Evolutionary conservation across 2,329 filamentous ascomycete species (phyloP).

Genomic region (Balansia obtecta): DNA sequence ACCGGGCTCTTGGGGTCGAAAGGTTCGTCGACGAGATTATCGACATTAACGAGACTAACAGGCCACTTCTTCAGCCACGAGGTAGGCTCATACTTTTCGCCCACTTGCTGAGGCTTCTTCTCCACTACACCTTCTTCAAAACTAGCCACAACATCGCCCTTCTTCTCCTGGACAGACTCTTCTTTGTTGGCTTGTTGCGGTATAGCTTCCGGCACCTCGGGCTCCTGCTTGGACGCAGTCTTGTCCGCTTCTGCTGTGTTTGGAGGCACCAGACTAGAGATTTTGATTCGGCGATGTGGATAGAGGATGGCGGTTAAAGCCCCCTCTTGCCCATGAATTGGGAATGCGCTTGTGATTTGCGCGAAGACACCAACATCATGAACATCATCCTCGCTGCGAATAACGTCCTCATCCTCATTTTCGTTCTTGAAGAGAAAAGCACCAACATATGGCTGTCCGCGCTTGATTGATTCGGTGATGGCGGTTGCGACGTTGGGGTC

Average conservation of each 20-base stretch:
- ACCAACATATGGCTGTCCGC: constrained; percentile 92
- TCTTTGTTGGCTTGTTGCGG: constrained; percentile 36
- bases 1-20: constrained; percentile 83
- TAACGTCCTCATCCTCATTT: constrained; percentile 83
- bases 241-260: constrained; percentile 38
- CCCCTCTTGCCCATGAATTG: constrained; percentile 72
- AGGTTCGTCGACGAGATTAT: constrained; percentile 80
- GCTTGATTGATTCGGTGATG: constrained; percentile 92
- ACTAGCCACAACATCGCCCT: constrained; percentile 90
- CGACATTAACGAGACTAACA: constrained; percentile 89
- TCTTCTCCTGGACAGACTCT: constrained; percentile 49
- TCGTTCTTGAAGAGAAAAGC: constrained; percentile 97
- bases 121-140: constrained; percentile 76
- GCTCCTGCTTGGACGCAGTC: constrained; percentile 34
- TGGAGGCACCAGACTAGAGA: constrained; percentile 72
- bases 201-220: constrained; percentile 44
- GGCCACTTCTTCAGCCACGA: constrained; percentile 84
- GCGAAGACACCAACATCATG: constrained; percentile 96
- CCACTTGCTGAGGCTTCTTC: constrained; percentile 35
- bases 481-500: constrained; percentile 84
- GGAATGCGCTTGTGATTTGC: constrained; percentile 93
- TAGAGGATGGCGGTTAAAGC: constrained; percentile 89
- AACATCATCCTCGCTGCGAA: constrained; percentile 80
- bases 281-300: constrained; percentile 85
- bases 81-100: constrained; percentile 67